phyloP scores from a whole-genome alignment of 2,329 filamentous ascomycete genomes.

The Colletotrichum gigasporum region DNA sequence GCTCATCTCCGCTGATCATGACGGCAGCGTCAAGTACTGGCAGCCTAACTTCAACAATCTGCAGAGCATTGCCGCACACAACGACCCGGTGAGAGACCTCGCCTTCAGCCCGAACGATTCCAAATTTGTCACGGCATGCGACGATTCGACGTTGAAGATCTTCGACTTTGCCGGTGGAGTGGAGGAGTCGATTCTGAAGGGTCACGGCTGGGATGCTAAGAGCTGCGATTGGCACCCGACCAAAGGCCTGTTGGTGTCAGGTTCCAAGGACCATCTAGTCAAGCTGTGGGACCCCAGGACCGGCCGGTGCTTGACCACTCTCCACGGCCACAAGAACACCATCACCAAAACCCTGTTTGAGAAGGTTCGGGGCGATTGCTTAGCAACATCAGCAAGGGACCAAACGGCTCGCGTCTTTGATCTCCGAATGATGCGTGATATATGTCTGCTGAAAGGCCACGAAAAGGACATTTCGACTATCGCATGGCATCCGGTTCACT shows the following conservation, averaged over 20 bases:
- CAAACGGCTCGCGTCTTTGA: slow-evolving; percentile 95
- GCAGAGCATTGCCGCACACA: slow-evolving; percentile 90
- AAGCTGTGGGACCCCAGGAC: slow-evolving; percentile 99
- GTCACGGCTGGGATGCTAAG: slow-evolving; percentile 99
- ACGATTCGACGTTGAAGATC: slow-evolving; percentile 93
- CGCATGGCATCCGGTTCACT: slow-evolving; percentile 92
- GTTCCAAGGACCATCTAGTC: slow-evolving; percentile 96
- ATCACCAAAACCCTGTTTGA: slow-evolving; percentile 95
- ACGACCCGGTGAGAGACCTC: slow-evolving; percentile 88
- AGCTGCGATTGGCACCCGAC: slow-evolving; percentile 97
- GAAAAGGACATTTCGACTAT: slow-evolving; percentile 96
- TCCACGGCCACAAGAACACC: slow-evolving; percentile 97
- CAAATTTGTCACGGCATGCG: slow-evolving; percentile 95
- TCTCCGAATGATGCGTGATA: slow-evolving; percentile 97
- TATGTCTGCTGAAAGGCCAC: slow-evolving; percentile 90
- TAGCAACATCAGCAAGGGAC: slow-evolving; percentile 93
- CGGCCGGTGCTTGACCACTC: slow-evolving; percentile 87
- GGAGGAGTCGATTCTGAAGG: slow-evolving; percentile 84
- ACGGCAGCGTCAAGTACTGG: slow-evolving; percentile 97
- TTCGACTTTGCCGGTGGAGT: slow-evolving; percentile 92
- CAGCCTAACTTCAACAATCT: slow-evolving; percentile 99
- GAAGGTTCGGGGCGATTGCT: slow-evolving; percentile 80
- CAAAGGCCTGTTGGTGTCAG: slow-evolving; percentile 92
- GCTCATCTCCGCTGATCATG: slow-evolving; percentile 94
- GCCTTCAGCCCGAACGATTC: slow-evolving; percentile 93